Base-by-base conservation (phyloP, 1,284 basidiomycete genomes). In the Trichosporon ovoides region DNA sequence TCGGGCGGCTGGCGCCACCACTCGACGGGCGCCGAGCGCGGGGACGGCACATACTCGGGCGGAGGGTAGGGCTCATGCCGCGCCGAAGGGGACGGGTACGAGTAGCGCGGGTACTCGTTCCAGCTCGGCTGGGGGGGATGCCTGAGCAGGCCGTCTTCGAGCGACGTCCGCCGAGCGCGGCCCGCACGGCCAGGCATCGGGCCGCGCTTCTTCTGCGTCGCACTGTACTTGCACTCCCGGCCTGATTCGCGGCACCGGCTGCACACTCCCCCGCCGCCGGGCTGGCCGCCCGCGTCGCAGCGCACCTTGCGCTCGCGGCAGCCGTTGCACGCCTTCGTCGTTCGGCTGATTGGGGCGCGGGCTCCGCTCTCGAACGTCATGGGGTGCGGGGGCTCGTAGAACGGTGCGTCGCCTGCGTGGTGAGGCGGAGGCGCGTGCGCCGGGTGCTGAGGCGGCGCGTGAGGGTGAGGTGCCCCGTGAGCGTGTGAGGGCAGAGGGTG, bases 291-390 rank as follows among this genome's bases (percentile, higher is more conserved):
- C 7, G 73, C 72, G 58, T 74, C 72, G 50, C 74, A 76, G 20
- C 74, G 61, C 1, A 76, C 74, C 56, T 76, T 76, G 16, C 74
- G 58, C 35, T 64, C 63, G n/a, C 74, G 59, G 55, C 74, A 76
- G 3, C 71, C 67, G 53, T 76, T 74, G 58, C 74, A 76, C 2
- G 74, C 74, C 55, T 74, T 74, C 18, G 73, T 75, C 0, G 71
- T 75, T 7, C 74, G 62, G 14, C 70, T 72, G 31, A 76, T 76
- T 3, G 74, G 74, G 1, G 69, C 68, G 24, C 74, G 61, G 10
- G 68, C 60, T 1, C 68, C 69, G 24, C 65, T 60, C 12, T 48
- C 43, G 22, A 48, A 48, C 12, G 43, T 22, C 14, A 48, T 48
- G 6, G 56, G 43, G 43, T 20, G 13, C 46, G 46, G 18, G 11